These are phyloP conservation scores for Spergularia azorica DNA, from an alignment of 179 eudicot species.

Conservation along the genomic window DNA sequence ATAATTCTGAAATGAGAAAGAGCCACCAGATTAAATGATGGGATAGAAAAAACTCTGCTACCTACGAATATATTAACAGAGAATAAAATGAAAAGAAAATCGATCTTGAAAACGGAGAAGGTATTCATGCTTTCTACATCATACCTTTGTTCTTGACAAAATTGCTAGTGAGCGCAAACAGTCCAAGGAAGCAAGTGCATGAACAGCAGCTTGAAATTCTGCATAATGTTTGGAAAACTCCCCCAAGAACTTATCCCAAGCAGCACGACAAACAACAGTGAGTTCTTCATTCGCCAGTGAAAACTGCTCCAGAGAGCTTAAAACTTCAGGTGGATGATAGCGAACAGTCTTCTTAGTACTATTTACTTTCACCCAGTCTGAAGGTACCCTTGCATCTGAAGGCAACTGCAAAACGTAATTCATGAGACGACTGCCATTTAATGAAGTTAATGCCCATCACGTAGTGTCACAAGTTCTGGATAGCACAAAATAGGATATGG, in stretches of 20 bases:
- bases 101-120: neutral
- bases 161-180: conserved; percentile 83
- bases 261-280: conserved; percentile 60
- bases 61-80: neutral
- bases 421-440: neutral
- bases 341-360: conserved; percentile 92
- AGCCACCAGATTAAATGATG: conserved; percentile 1
- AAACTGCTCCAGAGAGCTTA: conserved; percentile 67
- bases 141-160: conserved; percentile 80
- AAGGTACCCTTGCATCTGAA: conserved; percentile 66
- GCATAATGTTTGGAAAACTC: conserved; percentile 60
- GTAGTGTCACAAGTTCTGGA: neutral
- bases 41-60: neutral
- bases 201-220: conserved; percentile 83
- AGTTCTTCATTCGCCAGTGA: conserved; percentile 83
- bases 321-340: conserved; percentile 92
- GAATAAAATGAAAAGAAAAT: neutral
- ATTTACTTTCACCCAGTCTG: conserved; percentile 85
- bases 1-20: conserved; percentile 58
- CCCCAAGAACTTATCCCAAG: conserved; percentile 74
- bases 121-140: neutral
- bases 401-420: conserved; percentile 60
- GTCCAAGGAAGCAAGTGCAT: conserved; percentile 89
- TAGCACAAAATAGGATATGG: neutral
- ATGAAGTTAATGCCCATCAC: neutral